Percentiles rank a stretch among this genome's conserved stretches.
Conservation (phyloP, 177 flowering plant species). For the Vitis hybrid region DNA sequence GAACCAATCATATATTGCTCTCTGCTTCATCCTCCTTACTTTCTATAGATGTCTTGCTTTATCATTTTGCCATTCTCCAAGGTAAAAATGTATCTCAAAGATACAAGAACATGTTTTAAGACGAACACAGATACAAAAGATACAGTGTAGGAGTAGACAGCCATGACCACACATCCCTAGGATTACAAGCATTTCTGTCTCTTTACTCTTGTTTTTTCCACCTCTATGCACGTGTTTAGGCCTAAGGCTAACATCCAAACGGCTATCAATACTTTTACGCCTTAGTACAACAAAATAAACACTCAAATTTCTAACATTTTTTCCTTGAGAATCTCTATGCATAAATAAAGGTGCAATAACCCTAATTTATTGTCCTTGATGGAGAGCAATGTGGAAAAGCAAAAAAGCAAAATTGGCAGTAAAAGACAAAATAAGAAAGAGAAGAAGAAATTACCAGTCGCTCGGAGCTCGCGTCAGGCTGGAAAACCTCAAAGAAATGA, state of each 20-base stretch:
- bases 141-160: no score
- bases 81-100: no score
- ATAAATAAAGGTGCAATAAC: neutral
- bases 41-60: no score
- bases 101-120: no score
- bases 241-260: neutral
- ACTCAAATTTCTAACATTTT: neutral
- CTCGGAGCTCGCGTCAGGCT: conserved; percentile 31
- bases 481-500: conserved; percentile 43
- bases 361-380: neutral
- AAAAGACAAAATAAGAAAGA: neutral
- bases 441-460: conserved; percentile 36
- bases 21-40: no score
- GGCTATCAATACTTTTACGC: neutral
- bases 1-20: no score
- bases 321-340: neutral
- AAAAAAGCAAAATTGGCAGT: neutral
- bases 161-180: neutral
- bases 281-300: neutral
- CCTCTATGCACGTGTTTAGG: neutral
- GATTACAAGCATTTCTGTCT: neutral
- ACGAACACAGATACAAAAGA: no score
- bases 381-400: neutral
- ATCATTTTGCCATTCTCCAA: no score
- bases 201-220: neutral